These are phyloP conservation scores for Aspergillus conjunctus DNA, from an alignment of 495 filamentous ascomycete species.

Conservation along the genomic window DNA sequence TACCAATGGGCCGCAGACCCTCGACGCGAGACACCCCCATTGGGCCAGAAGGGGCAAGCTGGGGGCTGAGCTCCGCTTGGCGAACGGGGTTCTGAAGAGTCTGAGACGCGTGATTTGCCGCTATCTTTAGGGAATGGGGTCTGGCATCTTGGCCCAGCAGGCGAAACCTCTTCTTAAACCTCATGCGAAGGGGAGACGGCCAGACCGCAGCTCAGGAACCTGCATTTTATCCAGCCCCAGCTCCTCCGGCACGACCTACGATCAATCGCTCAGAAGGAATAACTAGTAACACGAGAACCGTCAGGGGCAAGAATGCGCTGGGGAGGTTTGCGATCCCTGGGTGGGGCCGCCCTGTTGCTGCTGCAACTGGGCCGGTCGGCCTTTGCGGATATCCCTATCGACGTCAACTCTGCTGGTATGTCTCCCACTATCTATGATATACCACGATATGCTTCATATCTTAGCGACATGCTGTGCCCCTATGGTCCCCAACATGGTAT, in stretches of 20 bases:
- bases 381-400: slow-evolving; percentile 20
- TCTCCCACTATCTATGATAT: slow-evolving; percentile 6
- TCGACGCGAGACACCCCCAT: not conserved
- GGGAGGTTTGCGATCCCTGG: slow-evolving; percentile 13
- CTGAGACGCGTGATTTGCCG: slow-evolving; percentile 19
- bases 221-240: slow-evolving; percentile 3
- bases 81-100: slow-evolving; percentile 1
- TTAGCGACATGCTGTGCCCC: not conserved
- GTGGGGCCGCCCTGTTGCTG: slow-evolving; percentile 24
- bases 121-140: slow-evolving; percentile 20
- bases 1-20: not conserved
- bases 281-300: not conserved
- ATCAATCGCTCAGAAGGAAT: not conserved
- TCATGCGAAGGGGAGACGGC: not conserved
- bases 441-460: not conserved
- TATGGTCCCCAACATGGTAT: not conserved
- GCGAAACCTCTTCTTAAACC: slow-evolving; percentile 13
- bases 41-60: not conserved
- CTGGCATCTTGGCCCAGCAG: slow-evolving; percentile 17
- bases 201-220: slow-evolving; percentile 3
- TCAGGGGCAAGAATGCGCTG: slow-evolving; percentile 18
- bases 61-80: slow-evolving; percentile 17
- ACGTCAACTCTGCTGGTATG: slow-evolving; percentile 20
- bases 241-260: slow-evolving; percentile 2
- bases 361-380: slow-evolving; percentile 21